Conservation (phyloP, 108 stramenopile genomes). For the Nitzschia putrida region DNA sequence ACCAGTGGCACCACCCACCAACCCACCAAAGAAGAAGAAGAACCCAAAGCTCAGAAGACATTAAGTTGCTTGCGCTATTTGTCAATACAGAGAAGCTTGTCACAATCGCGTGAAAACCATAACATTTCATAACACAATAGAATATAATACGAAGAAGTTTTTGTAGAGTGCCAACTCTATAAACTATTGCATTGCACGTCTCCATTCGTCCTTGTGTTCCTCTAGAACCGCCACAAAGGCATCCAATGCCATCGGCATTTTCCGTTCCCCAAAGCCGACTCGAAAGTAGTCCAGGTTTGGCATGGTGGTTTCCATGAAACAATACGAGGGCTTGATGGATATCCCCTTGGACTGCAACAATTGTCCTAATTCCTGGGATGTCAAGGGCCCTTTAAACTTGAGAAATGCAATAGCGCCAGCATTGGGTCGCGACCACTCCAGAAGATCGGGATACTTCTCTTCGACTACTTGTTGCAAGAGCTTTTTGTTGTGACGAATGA, state of each 20-base stretch:
- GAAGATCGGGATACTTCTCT: constrained; percentile 48
- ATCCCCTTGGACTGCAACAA: constrained; percentile 56
- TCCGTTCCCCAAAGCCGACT: constrained; percentile 72
- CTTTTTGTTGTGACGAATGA: constrained; percentile 62
- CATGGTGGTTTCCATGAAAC: constrained; percentile 45
- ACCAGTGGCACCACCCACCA: too few species aligned
- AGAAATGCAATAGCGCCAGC: constrained; percentile 80
- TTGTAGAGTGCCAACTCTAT: too few species aligned
- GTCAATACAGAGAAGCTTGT: too few species aligned
- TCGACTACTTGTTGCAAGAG: constrained; percentile 55
- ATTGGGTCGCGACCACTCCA: constrained; percentile 58
- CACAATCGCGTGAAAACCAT: too few species aligned
- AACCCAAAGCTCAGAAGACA: too few species aligned
- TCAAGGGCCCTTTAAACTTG: constrained; percentile 65
- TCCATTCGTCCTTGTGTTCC: constrained; percentile 51
- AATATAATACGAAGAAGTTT: too few species aligned
- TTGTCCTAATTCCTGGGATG: constrained; percentile 54
- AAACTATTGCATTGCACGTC: not conserved
- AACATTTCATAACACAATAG: too few species aligned
- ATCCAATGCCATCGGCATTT: constrained; percentile 57
- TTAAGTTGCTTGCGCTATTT: too few species aligned
- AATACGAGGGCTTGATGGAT: constrained; percentile 78
- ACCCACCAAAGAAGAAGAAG: too few species aligned
- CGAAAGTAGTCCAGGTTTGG: constrained; percentile 59
- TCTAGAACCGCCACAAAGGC: constrained; percentile 52